Evolutionary conservation across 2,329 filamentous ascomycete genomes (phyloP), one percentile per base, ranked within the genome.

Genomic region (Capronia coronata): DNA sequence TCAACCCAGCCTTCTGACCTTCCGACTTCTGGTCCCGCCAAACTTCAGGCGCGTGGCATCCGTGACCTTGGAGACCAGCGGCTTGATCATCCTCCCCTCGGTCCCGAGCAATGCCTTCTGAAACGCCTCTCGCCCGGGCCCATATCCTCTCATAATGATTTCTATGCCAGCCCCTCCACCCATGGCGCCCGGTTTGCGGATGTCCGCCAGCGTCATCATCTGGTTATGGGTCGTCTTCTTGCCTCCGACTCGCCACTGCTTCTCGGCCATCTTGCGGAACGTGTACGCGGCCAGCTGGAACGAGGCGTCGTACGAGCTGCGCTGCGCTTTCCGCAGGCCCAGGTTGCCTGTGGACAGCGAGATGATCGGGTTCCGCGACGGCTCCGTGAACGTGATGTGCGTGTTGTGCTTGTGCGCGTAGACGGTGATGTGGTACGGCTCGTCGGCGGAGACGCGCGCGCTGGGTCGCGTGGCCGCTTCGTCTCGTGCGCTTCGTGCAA

Each of bases 41-140:
- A 97, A 95, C 75, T 98, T 98, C 68, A 97, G 70, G 63, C 85
- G 85, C 48, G 91, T 97, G 34, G 81, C 77, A 71, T 98, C 93
- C 25, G 86, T 82, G 54, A 98, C 85, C 61, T 82, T 83, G 35
- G 80, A 74, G 58, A 98, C 86, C 72, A 86, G 82, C 25, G 77
- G 73, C 59, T 88, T 79, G 58, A 97, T 70, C 61, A 81, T 67
- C 64, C 80, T 82, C 49, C 93, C 93, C 67, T 98, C 91, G 18
- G 76, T 82, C 29, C 91, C 90, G 68, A 98, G 71, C 51, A 98
- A 71, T 4, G 90, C 86, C 76, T 97, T 98, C 47, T 83, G 83
- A 46, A 89, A 85, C 1, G 93, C 93, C 62, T 97, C 90, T 60
- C 94, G 78, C 1, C 93, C 93, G 8, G 77, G 73, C 1, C 91